Percentiles rank a stretch among this genome's conserved stretches.
Evolutionary conservation across 208 protist genomes (phyloP).

Genomic region (Leishmania braziliensis): DNA sequence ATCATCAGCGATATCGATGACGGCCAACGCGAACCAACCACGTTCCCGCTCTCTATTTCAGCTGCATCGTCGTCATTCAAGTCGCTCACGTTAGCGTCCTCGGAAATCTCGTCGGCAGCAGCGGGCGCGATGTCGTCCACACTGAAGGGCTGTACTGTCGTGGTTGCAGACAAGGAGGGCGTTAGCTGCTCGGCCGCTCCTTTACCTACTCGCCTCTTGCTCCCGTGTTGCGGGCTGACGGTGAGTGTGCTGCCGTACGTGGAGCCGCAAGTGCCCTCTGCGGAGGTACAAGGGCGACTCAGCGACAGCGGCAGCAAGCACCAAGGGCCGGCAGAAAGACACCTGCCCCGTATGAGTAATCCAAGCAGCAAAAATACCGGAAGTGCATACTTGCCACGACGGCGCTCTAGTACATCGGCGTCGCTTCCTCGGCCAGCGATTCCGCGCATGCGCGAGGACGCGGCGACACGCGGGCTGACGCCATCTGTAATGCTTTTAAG

Average conservation of each 20-base stretch:
- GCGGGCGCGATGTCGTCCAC: not conserved
- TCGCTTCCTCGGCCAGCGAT: slow-evolving; percentile 7
- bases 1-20: not conserved
- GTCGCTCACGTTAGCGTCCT: not conserved
- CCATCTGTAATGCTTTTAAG: slow-evolving; percentile 19
- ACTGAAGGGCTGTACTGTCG: not conserved
- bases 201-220: slow-evolving; percentile 13
- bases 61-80: not conserved
- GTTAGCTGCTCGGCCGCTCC: not conserved
- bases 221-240: slow-evolving; percentile 30
- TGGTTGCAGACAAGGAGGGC: not conserved
- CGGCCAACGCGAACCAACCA: not conserved
- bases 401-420: not conserved
- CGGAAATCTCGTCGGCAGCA: not conserved
- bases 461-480: slow-evolving; percentile 31
- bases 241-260: slow-evolving; percentile 19
- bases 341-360: not conserved
- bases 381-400: not conserved
- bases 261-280: not conserved
- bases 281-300: not conserved
- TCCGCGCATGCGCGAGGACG: slow-evolving; percentile 37
- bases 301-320: not conserved
- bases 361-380: not conserved
- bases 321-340: not conserved
- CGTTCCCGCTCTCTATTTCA: not conserved